A percentile compares a stretch with the other conserved stretches of the same genome.
Evolutionary conservation across 2,329 filamentous ascomycete genomes (phyloP).

Genomic region (Epichloe baconii): DNA sequence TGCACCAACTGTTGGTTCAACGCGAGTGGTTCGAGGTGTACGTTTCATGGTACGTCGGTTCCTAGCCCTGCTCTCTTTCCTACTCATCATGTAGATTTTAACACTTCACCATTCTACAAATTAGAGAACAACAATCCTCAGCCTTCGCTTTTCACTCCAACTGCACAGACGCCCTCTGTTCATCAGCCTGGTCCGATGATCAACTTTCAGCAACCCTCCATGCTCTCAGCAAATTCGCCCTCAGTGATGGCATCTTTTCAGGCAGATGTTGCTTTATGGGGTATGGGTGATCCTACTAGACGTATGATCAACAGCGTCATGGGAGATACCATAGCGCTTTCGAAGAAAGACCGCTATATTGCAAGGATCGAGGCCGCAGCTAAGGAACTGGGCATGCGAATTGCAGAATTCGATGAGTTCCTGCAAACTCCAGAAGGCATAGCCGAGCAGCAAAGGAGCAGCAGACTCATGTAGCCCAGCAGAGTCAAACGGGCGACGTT

Average conservation of each 20-base stretch:
- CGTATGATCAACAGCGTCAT: conserved; percentile 26
- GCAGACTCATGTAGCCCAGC: conserved; percentile 6
- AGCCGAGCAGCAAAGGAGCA: conserved; percentile 14
- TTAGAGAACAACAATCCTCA: conserved; percentile 33
- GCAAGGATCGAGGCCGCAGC: conserved; percentile 40
- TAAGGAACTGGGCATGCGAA: conserved; percentile 39
- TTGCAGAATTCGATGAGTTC: conserved; percentile 38
- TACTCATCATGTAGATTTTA: neutral
- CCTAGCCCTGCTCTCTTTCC: neutral
- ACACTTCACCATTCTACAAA: neutral
- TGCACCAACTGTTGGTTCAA: conserved; percentile 54
- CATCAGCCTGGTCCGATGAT: neutral
- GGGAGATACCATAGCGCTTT: conserved; percentile 29
- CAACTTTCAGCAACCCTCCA: conserved; percentile 11
- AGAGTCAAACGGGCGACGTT: conserved; percentile 10
- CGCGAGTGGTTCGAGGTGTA: conserved; percentile 44
- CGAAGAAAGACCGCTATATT: conserved; percentile 31
- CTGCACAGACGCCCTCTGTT: neutral
- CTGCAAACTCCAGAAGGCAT: conserved; percentile 15
- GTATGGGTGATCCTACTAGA: conserved; percentile 10
- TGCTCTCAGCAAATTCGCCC: neutral
- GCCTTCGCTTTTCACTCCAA: conserved; percentile 11
- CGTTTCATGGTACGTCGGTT: conserved; percentile 40
- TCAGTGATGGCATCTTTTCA: conserved; percentile 1
- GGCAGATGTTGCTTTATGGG: conserved; percentile 23